Evolutionary conservation across 257 asterid species (phyloP).

Genomic region (Jasminum sambac): DNA sequence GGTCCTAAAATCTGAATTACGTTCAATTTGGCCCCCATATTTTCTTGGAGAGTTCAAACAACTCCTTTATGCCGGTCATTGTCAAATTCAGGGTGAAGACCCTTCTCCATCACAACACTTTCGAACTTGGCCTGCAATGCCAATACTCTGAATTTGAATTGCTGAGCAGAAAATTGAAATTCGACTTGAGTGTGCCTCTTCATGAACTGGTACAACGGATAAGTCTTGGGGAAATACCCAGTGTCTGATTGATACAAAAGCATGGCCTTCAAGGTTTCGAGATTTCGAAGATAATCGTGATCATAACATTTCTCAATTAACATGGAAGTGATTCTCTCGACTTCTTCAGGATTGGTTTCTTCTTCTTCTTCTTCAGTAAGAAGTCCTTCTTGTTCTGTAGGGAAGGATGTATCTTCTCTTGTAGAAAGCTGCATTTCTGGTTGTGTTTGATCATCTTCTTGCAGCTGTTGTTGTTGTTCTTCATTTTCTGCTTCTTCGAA

Average conservation of each 20-base stretch:
- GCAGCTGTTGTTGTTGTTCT: neutral
- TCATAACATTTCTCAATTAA: neutral
- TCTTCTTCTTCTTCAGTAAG: neutral
- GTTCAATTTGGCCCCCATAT: neutral
- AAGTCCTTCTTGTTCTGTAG: neutral
- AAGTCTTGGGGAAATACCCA: neutral
- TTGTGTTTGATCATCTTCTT: neutral
- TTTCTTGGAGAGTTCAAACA: neutral
- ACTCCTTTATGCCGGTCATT: neutral
- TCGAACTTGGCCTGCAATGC: neutral
- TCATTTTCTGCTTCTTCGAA: neutral
- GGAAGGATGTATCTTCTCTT: too few relatives aligned
- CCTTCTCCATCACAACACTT: neutral
- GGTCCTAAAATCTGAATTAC: neutral
- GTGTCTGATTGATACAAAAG: neutral
- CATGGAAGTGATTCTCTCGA: neutral
- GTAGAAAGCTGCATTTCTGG: neutral
- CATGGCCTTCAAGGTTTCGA: neutral
- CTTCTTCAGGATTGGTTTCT: neutral
- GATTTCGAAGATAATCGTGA: neutral
- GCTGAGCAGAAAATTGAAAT: neutral
- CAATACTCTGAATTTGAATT: neutral
- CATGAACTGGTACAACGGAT: neutral
- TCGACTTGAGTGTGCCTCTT: neutral
- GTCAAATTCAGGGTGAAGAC: neutral